Evolutionary conservation across 768 basidiomycete species (phyloP).

Genomic region (Calocybe cyanea): DNA sequence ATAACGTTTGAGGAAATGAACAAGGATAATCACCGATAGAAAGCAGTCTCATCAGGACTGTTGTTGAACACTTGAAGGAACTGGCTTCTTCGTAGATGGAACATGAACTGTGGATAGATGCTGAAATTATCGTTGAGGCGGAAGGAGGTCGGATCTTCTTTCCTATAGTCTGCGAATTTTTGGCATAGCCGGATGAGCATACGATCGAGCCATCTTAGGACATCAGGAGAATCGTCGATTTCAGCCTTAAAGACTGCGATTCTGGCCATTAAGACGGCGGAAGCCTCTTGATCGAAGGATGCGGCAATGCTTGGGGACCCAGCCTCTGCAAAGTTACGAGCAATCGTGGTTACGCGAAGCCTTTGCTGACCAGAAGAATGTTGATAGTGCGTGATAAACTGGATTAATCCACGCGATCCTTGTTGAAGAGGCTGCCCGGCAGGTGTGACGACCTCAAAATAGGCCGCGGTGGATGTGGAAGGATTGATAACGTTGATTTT

Average conservation of each 20-base stretch:
- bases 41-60: slow-evolving; percentile 98
- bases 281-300: slow-evolving; percentile 96
- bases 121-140: slow-evolving; percentile 92
- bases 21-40: slow-evolving; percentile 69
- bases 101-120: slow-evolving; percentile 99
- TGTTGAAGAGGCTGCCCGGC: slow-evolving; percentile 90
- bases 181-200: slow-evolving; percentile 99
- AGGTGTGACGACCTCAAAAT: slow-evolving; percentile 98
- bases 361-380: slow-evolving; percentile 95
- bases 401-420: slow-evolving; percentile 90
- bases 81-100: slow-evolving; percentile 95
- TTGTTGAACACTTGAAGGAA: slow-evolving; percentile 99
- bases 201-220: slow-evolving; percentile 93
- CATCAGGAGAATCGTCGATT: slow-evolving; percentile 96
- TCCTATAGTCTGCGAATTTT: slow-evolving; percentile 98
- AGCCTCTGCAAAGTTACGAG: slow-evolving; percentile 95
- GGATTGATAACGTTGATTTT: slow-evolving; percentile 91
- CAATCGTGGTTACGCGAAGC: slow-evolving; percentile 95
- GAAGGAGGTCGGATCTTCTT: slow-evolving; percentile 96
- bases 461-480: slow-evolving; percentile 84
- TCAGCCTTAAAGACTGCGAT: slow-evolving; percentile 99
- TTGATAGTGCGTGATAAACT: slow-evolving; percentile 98
- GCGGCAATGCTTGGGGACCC: slow-evolving; percentile 92
- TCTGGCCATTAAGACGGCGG: slow-evolving; percentile 96
- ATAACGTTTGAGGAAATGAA: too few relatives aligned